Evolutionary conservation across 2,329 filamentous ascomycete genomes (phyloP), one percentile per base, ranked within the genome.

Genomic region (Thelonectria rubi): DNA sequence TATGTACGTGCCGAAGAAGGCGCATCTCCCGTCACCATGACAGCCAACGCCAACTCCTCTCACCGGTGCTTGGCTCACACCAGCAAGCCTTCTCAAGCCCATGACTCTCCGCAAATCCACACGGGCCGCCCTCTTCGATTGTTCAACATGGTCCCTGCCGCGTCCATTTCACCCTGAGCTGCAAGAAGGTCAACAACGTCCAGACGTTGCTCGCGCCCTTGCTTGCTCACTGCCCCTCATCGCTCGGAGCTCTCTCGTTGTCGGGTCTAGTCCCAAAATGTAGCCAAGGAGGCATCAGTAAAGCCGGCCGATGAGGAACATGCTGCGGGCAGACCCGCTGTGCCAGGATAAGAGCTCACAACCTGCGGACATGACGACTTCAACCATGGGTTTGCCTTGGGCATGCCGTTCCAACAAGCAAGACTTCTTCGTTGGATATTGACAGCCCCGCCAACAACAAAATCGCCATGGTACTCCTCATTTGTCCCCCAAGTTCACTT

Each of bases 71-170:
- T 48, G 34, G 17, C 21, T 24, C 40, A 34, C 37, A 18, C 51
- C 51, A 43, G 48, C 47, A 52, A 60, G 30, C 39, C 40, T 47
- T 45, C 52, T 21, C 42, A 21, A 48, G 48, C 58, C 58, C 32
- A 40, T 26, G 54, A 21, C 34, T 52, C 58, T 47, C 48, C 58
- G 37, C 48, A 48, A 56, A 61, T 43, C 58, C 53, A 61, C 47
- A 40, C 53, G 53, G 58, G 53, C 53, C 58, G 58, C 26, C 58
- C 30, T 60, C 17, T 43, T 56, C 21, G 21, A 47, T 37, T 60
- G 17, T 43, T 56, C 17, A 24, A 47, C 43, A 43, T 42, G 24
- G 43, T 34, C 58, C 45, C 51, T 30, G 37, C 57, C 47, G 46
- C 37, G 18, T 51, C 45, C 45, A 43, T 60, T 18, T 24, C 39